Conservation (phyloP, 768 basidiomycete species). For the Phylloporus arenicola region DNA sequence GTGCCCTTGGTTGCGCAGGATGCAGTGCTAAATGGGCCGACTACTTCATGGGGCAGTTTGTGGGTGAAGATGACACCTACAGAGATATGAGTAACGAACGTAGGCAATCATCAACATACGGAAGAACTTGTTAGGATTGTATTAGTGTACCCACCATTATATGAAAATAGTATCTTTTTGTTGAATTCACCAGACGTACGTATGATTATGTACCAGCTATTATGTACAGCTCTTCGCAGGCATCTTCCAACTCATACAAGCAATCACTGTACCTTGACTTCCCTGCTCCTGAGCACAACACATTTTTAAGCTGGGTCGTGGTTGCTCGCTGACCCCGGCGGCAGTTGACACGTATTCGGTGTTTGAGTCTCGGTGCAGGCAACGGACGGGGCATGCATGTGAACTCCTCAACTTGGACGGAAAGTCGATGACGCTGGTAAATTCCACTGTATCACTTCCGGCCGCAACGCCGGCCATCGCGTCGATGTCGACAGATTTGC, state of each 20-base stretch:
- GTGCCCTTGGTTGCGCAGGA: background rate
- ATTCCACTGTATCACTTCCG: background rate
- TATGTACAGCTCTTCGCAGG: background rate
- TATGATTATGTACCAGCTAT: background rate
- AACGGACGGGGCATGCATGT: background rate
- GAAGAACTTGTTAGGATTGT: background rate
- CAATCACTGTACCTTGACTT: background rate
- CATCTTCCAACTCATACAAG: background rate
- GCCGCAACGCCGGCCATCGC: background rate
- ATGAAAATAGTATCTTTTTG: background rate
- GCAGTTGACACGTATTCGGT: background rate
- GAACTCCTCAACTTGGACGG: slow-evolving; percentile 13
- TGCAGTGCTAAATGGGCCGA: background rate
- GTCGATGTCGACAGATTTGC: background rate
- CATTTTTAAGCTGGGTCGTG: background rate
- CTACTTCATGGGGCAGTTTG: slow-evolving; percentile 36
- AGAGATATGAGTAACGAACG: slow-evolving; percentile 8
- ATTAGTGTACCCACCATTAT: background rate
- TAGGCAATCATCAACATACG: background rate
- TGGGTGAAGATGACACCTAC: slow-evolving; percentile 41
- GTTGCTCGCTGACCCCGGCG: background rate
- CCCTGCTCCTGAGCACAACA: background rate
- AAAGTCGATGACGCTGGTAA: slow-evolving; percentile 16
- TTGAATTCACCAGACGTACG: background rate
- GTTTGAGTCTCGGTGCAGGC: background rate